A percentile compares a stretch with the other conserved stretches of the same genome.
These are phyloP conservation scores for Colletotrichum phormii DNA, from an alignment of 2,329 filamentous ascomycete species.

Conservation along the genomic window DNA sequence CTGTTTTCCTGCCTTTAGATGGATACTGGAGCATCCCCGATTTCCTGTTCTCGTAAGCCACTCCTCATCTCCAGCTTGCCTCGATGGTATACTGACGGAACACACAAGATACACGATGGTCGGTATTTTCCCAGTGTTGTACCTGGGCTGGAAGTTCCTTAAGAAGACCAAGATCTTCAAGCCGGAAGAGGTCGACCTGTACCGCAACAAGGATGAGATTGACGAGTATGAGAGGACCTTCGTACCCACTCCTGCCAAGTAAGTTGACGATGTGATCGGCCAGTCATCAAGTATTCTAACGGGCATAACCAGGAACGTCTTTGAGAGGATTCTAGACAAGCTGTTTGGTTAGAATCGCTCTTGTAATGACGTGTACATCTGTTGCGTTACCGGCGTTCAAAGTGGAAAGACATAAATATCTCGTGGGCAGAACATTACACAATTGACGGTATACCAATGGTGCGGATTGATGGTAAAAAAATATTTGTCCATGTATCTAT, in stretches of 20 bases:
- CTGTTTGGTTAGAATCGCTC: not conserved
- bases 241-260: slow-evolving; percentile 65
- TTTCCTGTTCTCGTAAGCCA: slow-evolving; percentile 76
- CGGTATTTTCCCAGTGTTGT: slow-evolving; percentile 76
- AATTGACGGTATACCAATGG: not conserved
- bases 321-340: not conserved
- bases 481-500: too few relatives aligned
- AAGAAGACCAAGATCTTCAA: slow-evolving; percentile 70
- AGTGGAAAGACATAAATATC: not conserved
- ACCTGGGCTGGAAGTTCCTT: slow-evolving; percentile 76
- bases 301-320: not conserved
- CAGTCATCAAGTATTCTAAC: not conserved
- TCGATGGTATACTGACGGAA: not conserved
- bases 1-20: slow-evolving; percentile 74
- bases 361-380: not conserved
- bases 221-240: slow-evolving; percentile 75
- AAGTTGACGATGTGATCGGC: slow-evolving; percentile 40
- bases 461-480: too few relatives aligned
- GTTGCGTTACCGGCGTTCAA: not conserved
- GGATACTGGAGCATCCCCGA: slow-evolving; percentile 74
- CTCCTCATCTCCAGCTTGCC: not conserved
- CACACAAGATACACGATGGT: slow-evolving; percentile 73
- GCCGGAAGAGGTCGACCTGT: slow-evolving; percentile 71
- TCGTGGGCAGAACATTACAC: not conserved
- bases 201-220: slow-evolving; percentile 72